Conservation (phyloP, 371 early-diverging fungal species). For the Apophysomyces trapeziformis region DNA sequence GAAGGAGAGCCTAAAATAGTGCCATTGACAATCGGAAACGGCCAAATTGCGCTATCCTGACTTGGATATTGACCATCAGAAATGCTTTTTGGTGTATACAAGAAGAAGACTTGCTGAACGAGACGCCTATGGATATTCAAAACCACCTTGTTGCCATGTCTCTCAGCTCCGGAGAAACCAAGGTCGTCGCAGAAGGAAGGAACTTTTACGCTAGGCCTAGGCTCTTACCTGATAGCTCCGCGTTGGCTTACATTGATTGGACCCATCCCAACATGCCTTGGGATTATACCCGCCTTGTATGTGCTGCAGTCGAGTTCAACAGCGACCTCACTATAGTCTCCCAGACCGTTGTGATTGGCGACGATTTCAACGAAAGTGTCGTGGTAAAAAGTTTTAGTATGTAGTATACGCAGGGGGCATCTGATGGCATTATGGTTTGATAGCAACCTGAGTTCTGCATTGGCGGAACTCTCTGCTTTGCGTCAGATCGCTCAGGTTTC, state of each 20-base stretch:
- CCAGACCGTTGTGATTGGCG: conserved; percentile 18
- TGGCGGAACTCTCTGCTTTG: conserved; percentile 64
- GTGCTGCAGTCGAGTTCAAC: conserved; percentile 37
- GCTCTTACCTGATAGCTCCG: conserved; percentile 41
- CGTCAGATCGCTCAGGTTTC: conserved; percentile 71
- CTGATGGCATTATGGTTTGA: neutral
- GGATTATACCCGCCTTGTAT: conserved; percentile 68
- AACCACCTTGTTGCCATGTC: conserved; percentile 63
- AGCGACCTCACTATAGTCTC: neutral
- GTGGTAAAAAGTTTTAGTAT: conserved; percentile 31
- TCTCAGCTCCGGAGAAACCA: conserved; percentile 41
- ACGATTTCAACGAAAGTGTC: conserved; percentile 55
- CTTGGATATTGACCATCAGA: conserved; percentile 51
- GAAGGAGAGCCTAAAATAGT: conserved; percentile 25
- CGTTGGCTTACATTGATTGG: conserved; percentile 71
- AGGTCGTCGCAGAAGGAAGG: conserved; percentile 55
- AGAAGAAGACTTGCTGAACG: conserved; percentile 65
- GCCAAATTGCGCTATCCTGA: conserved; percentile 65
- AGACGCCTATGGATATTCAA: conserved; percentile 61
- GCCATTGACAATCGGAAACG: conserved; percentile 50
- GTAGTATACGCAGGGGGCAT: neutral
- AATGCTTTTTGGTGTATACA: conserved; percentile 63
- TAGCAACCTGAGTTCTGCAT: conserved; percentile 66
- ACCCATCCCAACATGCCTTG: conserved; percentile 80
- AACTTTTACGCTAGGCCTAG: conserved; percentile 74